Percentiles rank a stretch among this genome's conserved stretches.
Evolutionary conservation across 108 stramenopile genomes (phyloP).

Genomic region (Epipyxis sp.): DNA sequence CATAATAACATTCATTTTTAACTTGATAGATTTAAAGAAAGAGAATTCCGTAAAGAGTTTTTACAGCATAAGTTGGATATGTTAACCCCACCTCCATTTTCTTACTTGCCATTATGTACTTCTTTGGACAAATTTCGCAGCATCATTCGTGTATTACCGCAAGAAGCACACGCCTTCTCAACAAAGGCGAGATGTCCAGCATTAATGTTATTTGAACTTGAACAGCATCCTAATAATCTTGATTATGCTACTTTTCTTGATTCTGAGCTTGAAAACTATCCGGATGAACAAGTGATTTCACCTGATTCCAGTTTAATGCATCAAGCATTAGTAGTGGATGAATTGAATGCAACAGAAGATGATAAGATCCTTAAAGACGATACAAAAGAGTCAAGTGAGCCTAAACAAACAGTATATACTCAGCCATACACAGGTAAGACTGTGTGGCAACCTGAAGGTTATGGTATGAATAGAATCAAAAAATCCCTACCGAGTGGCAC

Average conservation of each 20-base stretch:
- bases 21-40: conserved; percentile 68
- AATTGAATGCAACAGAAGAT: not conserved
- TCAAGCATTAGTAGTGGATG: not conserved
- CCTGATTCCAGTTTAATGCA: conserved; percentile 24
- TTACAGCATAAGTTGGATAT: conserved; percentile 55
- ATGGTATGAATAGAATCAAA: not conserved
- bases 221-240: conserved; percentile 45
- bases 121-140: conserved; percentile 82
- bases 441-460: conserved; percentile 6
- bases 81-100: conserved; percentile 71
- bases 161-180: conserved; percentile 85
- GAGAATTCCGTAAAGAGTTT: conserved; percentile 64
- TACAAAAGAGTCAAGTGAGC: not conserved
- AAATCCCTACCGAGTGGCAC: not conserved
- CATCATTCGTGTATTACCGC: conserved; percentile 65
- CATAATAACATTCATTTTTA: conserved; percentile 2
- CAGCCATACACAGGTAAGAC: no score
- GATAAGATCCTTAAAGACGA: not conserved
- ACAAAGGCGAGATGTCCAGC: conserved; percentile 92
- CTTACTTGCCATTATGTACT: conserved; percentile 83
- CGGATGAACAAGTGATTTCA: conserved; percentile 43
- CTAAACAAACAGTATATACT: not conserved
- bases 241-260: conserved; percentile 93
- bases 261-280: conserved; percentile 63
- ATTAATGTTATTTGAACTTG: conserved; percentile 80